A percentile compares a stretch with the other conserved stretches of the same genome.
Evolutionary conservation across 2,329 filamentous ascomycete species (phyloP).

Genomic region (Colletotrichum sp.): DNA sequence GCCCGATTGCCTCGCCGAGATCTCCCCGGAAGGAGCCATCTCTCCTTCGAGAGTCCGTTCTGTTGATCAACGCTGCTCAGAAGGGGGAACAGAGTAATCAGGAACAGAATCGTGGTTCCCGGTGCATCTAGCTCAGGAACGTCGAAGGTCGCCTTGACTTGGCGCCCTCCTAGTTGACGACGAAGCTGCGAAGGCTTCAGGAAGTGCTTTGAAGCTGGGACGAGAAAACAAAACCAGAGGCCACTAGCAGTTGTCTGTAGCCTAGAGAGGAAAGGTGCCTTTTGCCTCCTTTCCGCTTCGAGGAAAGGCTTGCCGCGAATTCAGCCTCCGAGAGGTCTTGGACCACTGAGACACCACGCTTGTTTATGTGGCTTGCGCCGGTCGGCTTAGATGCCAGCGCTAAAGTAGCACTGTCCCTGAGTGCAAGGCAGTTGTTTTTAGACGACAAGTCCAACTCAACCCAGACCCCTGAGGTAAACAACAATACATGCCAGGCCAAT

Average conservation of each 20-base stretch:
- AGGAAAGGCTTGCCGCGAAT: background rate
- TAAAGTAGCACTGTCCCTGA: background rate
- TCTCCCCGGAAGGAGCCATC: background rate
- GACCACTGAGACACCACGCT: constrained; percentile 2
- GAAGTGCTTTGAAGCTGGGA: background rate
- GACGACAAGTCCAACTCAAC: background rate
- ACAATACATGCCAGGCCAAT: background rate
- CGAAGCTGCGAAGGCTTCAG: background rate
- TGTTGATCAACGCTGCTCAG: background rate
- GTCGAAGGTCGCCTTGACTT: background rate
- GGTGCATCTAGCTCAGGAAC: constrained; percentile 10
- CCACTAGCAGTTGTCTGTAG: background rate
- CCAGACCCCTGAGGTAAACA: background rate
- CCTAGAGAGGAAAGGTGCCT: background rate
- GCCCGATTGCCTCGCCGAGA: background rate
- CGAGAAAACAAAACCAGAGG: background rate
- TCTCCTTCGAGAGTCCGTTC: background rate
- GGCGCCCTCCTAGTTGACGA: background rate
- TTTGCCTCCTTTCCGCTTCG: background rate
- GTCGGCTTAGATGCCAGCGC: background rate
- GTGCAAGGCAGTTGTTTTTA: background rate
- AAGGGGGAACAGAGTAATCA: background rate
- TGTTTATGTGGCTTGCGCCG: background rate
- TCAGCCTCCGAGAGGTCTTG: background rate
- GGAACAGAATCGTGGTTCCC: background rate